Conservation (phyloP, 805 yeast genomes). For the Candida tibetensis region DNA sequence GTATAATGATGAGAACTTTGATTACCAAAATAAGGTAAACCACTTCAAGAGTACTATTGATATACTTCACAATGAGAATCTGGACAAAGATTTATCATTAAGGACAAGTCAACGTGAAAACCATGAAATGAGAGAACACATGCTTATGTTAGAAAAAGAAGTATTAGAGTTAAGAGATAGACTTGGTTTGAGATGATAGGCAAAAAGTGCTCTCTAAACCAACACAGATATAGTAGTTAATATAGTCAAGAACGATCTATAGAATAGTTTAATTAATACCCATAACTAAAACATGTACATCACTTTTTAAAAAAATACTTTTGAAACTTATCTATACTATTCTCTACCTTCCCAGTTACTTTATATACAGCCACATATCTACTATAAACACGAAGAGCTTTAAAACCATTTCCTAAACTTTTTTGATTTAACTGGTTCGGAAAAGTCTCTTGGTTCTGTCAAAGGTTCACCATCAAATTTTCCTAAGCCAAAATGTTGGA, state of each 20-base stretch:
- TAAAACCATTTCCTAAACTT: slow-evolving; percentile 19
- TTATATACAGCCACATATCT: slow-evolving; percentile 4
- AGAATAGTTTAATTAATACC: no score
- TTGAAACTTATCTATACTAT: no score
- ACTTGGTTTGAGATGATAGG: slow-evolving; percentile 21
- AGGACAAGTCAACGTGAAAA: slow-evolving; percentile 56
- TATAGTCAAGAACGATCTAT: no score
- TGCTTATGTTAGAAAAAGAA: slow-evolving; percentile 54
- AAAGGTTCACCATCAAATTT: slow-evolving; percentile 20
- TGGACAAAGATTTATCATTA: slow-evolving; percentile 43
- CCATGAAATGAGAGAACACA: slow-evolving; percentile 51
- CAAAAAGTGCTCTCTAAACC: not conserved
- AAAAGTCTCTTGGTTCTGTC: slow-evolving; percentile 14
- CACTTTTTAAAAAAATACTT: no score
- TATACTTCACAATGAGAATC: slow-evolving; percentile 36
- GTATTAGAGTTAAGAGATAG: slow-evolving; percentile 52
- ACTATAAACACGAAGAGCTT: slow-evolving; percentile 6
- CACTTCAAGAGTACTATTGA: slow-evolving; percentile 39
- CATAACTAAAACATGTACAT: no score
- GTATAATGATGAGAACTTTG: slow-evolving; percentile 58
- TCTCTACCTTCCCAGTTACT: no score
- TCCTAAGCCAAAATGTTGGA: slow-evolving; percentile 75
- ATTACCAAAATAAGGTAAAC: slow-evolving; percentile 50
- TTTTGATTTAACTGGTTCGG: slow-evolving; percentile 11
- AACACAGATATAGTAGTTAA: no score